Conservation (phyloP, 257 asterid species). For the Buddleja alternifolia region DNA sequence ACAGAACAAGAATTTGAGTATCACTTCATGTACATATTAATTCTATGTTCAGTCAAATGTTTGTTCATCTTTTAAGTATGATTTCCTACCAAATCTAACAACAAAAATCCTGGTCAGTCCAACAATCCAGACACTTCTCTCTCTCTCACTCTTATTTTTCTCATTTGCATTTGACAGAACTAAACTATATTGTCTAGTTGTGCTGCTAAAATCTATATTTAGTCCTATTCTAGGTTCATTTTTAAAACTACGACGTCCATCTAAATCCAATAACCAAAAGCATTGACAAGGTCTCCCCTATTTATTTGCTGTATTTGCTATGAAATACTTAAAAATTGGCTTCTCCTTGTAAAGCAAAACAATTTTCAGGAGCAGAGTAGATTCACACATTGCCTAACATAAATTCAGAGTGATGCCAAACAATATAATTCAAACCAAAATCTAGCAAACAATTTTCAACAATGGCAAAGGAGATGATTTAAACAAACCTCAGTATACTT, state of each 20-base stretch:
- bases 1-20: background rate
- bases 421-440: background rate
- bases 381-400: background rate
- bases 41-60: no score
- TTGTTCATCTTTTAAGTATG: no score
- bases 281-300: background rate
- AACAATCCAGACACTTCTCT: no score
- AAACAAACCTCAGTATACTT: slow-evolving; percentile 88
- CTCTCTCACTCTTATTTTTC: no score
- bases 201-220: background rate
- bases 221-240: background rate
- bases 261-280: background rate
- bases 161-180: background rate
- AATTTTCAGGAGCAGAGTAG: background rate
- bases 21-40: no score
- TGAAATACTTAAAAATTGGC: background rate
- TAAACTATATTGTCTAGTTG: background rate
- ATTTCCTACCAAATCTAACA: no score
- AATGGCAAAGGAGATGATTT: background rate
- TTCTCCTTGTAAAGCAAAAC: background rate
- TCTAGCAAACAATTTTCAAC: no score
- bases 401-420: background rate
- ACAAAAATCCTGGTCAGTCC: no score
- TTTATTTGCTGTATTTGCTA: background rate
- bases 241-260: background rate